These are phyloP conservation scores for Chaetomium sp. DNA, from an alignment of 2,329 filamentous ascomycete species.

Conservation along the genomic window DNA sequence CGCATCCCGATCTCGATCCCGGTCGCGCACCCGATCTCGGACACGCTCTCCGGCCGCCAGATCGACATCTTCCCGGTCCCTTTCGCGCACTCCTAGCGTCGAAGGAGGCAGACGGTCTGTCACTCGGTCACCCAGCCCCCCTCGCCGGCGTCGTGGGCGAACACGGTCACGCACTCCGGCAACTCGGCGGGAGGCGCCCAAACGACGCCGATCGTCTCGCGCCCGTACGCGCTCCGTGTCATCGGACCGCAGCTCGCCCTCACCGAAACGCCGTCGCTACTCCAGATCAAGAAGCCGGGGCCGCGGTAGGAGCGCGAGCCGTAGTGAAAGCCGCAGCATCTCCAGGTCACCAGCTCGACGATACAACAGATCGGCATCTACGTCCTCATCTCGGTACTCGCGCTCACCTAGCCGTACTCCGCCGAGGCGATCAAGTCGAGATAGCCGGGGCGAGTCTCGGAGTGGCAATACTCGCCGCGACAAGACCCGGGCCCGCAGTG, in stretches of 20 bases:
- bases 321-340: constrained; percentile 37
- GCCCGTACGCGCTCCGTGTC: constrained; percentile 27
- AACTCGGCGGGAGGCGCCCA: constrained; percentile 29
- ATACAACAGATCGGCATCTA: constrained; percentile 32
- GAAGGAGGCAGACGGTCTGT: constrained; percentile 11
- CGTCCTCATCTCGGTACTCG: constrained; percentile 35
- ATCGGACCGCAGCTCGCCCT: constrained; percentile 33
- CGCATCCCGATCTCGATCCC: constrained; percentile 35
- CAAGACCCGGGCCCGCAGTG: constrained; percentile 11
- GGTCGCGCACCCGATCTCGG: constrained; percentile 24
- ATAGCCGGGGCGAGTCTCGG: constrained; percentile 26
- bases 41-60: constrained; percentile 18
- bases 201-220: constrained; percentile 36
- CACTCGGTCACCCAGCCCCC: constrained; percentile 28
- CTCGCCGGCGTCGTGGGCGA: constrained; percentile 31
- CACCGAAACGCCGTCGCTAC: constrained; percentile 45
- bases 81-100: constrained; percentile 11
- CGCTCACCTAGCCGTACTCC: constrained; percentile 29
- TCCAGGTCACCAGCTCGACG: constrained; percentile 17
- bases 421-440: constrained; percentile 29
- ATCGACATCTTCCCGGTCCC: constrained; percentile 12
- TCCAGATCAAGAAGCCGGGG: constrained; percentile 45
- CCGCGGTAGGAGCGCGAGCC: constrained; percentile 23
- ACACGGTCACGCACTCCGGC: constrained; percentile 24
- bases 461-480: constrained; percentile 9